Evolutionary conservation across 352 stramenopile genomes (phyloP), one percentile per base, ranked within the genome.

Genomic region (Globisporangium carolinianum): DNA sequence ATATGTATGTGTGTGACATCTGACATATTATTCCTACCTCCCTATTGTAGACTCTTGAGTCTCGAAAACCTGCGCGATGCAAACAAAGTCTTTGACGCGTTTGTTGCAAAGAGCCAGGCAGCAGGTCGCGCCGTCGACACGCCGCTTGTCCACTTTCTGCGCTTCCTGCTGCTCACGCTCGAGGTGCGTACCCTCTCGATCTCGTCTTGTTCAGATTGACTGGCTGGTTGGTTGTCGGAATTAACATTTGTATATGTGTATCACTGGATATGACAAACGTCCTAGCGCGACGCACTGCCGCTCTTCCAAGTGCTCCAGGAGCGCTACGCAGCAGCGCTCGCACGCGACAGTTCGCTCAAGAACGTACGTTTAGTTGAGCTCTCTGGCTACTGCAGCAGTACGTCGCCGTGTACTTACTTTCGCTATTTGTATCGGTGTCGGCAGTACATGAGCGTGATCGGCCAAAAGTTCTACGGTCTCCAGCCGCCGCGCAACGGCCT

Each of bases 281-380:
- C 8, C 49, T 35, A 95, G 86, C 74, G 86, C 39, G 79, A 95
- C 61, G 86, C 86, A 45, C 58, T 93, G 15, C 83, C 86, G 8
- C 72, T 96, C 12, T 96, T 94, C 64, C 86, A 94, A 55, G 74
- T 94, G 65, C 81, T 96, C 6, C 76, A 94, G 60, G 86, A 96
- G 57, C 82, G 80, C 10, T 96, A 94, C 62, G 71, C 79, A 1
- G 55, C 71, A 3, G 82, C 84, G 49, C 69, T 96, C 49, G 79
- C 79, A 53, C 83, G 86, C 46, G 86, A 96, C 51, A 62, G 63
- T 24, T 79, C 81, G 38, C 70, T 96, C 12, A 81, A 87, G 65
- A 94, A 64, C 50, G 86, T 95, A 88, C 61, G 77, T 82, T 45
- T 24, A 50, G 41, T 36, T 47, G 39, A 32, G 24, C 24, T 32